Evolutionary conservation across 345 rosid genomes (phyloP).

Genomic region (Euphorbia lathyris): DNA sequence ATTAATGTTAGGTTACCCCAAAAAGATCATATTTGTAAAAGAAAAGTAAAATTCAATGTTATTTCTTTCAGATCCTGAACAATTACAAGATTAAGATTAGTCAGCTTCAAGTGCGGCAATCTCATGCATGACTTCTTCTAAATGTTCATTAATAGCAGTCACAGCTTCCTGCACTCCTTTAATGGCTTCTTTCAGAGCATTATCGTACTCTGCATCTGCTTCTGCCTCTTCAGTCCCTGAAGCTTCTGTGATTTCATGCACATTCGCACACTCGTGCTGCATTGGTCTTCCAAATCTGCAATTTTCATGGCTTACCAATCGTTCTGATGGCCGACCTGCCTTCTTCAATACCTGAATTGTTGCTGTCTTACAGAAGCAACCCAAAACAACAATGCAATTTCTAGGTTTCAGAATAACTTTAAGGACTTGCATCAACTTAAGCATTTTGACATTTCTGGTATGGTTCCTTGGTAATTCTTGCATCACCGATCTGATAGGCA

Average conservation of each 20-base stretch:
- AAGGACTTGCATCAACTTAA: neutral
- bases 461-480: too few relatives aligned
- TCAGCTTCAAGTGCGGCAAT: slow-evolving; percentile 38
- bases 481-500: too few relatives aligned
- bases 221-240: slow-evolving; percentile 90
- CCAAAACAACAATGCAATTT: slow-evolving; percentile 5
- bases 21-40: too few relatives aligned
- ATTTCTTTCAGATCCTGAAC: neutral
- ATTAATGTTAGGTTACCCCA: too few relatives aligned
- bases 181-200: slow-evolving; percentile 83
- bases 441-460: too few relatives aligned
- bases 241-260: slow-evolving; percentile 83
- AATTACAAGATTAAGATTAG: neutral
- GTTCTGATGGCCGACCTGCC: slow-evolving; percentile 79
- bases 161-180: slow-evolving; percentile 84
- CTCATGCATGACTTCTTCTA: slow-evolving; percentile 81
- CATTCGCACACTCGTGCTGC: slow-evolving; percentile 74
- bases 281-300: slow-evolving; percentile 65
- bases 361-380: slow-evolving; percentile 45
- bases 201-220: slow-evolving; percentile 79
- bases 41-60: too few relatives aligned
- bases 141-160: slow-evolving; percentile 69
- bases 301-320: slow-evolving; percentile 65
- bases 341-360: slow-evolving; percentile 85
- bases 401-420: slow-evolving; percentile 1